Conservation (phyloP, 1,284 basidiomycete species). For the Mrakiaceae sp. region DNA sequence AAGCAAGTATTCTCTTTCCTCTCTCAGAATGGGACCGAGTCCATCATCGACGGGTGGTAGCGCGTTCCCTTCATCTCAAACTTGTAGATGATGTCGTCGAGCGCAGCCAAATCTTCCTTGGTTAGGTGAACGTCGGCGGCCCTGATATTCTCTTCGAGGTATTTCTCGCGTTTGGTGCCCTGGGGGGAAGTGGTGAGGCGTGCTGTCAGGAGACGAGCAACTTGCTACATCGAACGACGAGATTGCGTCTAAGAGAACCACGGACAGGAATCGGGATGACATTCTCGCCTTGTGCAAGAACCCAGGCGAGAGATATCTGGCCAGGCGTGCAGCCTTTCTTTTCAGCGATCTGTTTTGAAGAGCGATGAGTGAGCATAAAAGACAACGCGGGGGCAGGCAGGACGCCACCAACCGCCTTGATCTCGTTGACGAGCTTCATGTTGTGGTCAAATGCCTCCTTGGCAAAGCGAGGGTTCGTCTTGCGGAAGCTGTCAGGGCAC, state of each 20-base stretch:
- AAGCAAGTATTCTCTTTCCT: not conserved
- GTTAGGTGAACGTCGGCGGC: constrained; percentile 25
- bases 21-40: not conserved
- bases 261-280: constrained; percentile 28
- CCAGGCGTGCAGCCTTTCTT: constrained; percentile 30
- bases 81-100: constrained; percentile 25
- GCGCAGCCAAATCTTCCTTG: constrained; percentile 25
- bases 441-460: constrained; percentile 32
- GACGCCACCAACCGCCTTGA: not conserved
- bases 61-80: constrained; percentile 23
- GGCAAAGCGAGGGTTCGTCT: constrained; percentile 27
- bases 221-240: not conserved
- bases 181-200: not conserved
- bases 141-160: constrained; percentile 31
- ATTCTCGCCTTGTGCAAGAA: constrained; percentile 32
- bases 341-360: constrained; percentile 21
- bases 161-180: constrained; percentile 24
- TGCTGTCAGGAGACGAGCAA: not conserved
- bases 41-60: not conserved
- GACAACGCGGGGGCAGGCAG: not conserved
- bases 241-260: too few relatives aligned
- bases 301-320: constrained; percentile 38
- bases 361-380: not conserved
- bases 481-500: constrained; percentile 17
- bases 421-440: constrained; percentile 26